phyloP scores from a whole-genome alignment of 2,329 filamentous ascomycete species.

The Zymoseptoria ardabiliae region DNA sequence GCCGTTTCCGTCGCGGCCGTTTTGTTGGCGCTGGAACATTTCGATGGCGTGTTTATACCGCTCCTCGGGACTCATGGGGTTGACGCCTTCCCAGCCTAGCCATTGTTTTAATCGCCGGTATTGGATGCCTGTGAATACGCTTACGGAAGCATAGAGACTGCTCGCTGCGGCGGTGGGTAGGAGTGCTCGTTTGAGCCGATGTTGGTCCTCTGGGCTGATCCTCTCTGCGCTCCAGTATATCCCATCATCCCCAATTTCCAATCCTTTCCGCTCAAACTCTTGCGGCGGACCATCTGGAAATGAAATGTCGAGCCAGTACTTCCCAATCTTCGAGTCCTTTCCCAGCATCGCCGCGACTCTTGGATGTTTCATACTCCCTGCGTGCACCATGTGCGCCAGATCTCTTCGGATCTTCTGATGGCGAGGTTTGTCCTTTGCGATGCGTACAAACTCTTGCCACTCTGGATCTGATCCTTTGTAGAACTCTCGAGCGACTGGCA shows the following conservation, averaged over 20 bases:
- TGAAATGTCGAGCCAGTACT: slow-evolving; percentile 41
- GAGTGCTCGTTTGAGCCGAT: slow-evolving; percentile 31
- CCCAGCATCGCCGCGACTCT: slow-evolving; percentile 30
- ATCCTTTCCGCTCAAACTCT: slow-evolving; percentile 42
- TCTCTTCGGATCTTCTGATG: slow-evolving; percentile 36
- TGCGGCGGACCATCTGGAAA: slow-evolving; percentile 43
- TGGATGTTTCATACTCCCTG: slow-evolving; percentile 25
- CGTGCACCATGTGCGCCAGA: slow-evolving; percentile 32
- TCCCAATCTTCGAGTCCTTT: slow-evolving; percentile 34
- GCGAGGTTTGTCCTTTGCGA: slow-evolving; percentile 37
- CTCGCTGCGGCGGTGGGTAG: slow-evolving; percentile 33
- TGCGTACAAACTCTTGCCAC: slow-evolving; percentile 44
- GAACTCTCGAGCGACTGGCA: slow-evolving; percentile 33
- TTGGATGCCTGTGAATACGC: slow-evolving; percentile 31
- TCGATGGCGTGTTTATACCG: slow-evolving; percentile 24
- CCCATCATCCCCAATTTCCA: slow-evolving; percentile 35
- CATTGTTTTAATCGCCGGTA: slow-evolving; percentile 30
- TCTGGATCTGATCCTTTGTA: slow-evolving; percentile 48
- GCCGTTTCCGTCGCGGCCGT: slow-evolving; percentile 5
- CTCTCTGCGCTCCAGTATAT: slow-evolving; percentile 36
- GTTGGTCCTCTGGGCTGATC: slow-evolving; percentile 35
- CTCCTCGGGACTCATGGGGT: slow-evolving; percentile 28
- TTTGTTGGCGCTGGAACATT: slow-evolving; percentile 22
- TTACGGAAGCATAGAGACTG: slow-evolving; percentile 29
- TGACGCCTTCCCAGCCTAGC: slow-evolving; percentile 29